Evolutionary conservation across 495 filamentous ascomycete genomes (phyloP), one percentile per base, ranked within the genome.

Genomic region (Penicillium turbatum): DNA sequence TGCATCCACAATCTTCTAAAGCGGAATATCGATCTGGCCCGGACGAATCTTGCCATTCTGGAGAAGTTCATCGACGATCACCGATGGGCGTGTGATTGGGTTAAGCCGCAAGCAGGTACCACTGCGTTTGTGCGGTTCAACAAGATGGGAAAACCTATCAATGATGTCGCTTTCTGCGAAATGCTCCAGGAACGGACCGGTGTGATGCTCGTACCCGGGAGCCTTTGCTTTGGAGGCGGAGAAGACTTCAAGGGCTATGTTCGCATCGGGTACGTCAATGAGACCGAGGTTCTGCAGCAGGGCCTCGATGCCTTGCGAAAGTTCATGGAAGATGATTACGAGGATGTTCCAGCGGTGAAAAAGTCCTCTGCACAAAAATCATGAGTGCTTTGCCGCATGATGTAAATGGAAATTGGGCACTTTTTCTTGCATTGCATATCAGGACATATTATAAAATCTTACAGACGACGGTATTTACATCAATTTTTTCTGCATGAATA

Each of bases 141-240:
- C 5, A 73, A 78, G 48, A 75, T 74, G 51, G 88, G 91, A 2
- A 73, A 76, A 57, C 77, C 84, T 2, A 77, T 95, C 1, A 81
- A 95, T 55, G 87, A 91, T 55, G 79, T 80, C 26, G 74, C 70
- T 5, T 89, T 96, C 57, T 92, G 88, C 59, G 73, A 85, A 62
- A 76, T 80, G 59, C 65, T 95, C 16, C 69, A 86, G 16, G 80
- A 86, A 47, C 79, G 83, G 66, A 84, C 76, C 0, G 88, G 88
- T 10, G 87, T 92, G n/a, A 77, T 96, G 79, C 77, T 95, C 60
- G 70, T 89, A 15, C 90, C 92, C 0, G 92, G 84, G 0, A 82
- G 83, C 48, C 69, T 72, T 6, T 92, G 88, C 58, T 96, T 96
- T 71, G 89, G 88, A 0, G 62, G 75, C 5, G 80, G 80, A 1